A percentile compares a stretch with the other conserved stretches of the same genome.
phyloP scores from a whole-genome alignment of 208 protist genomes.

The Leishmania turanica region DNA sequence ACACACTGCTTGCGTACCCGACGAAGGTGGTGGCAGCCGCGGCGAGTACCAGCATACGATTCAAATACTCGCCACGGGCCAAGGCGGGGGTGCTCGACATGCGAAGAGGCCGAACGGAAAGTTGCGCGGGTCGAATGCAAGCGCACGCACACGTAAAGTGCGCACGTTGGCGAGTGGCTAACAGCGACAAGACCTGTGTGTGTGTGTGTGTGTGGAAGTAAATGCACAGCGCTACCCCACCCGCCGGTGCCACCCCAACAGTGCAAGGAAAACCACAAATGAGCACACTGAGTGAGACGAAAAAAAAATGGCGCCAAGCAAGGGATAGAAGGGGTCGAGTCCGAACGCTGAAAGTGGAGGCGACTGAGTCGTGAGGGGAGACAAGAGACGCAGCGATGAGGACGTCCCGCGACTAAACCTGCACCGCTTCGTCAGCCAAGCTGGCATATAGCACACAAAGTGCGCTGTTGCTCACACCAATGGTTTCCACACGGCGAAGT shows the following conservation, averaged over 20 bases:
- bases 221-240: background rate
- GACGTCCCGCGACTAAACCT: background rate
- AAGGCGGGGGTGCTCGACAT: slow-evolving; percentile 12
- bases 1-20: slow-evolving; percentile 38
- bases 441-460: background rate
- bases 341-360: background rate
- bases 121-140: background rate
- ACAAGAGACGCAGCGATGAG: background rate
- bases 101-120: background rate
- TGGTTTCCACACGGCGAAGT: background rate
- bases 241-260: background rate
- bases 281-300: background rate
- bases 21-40: slow-evolving; percentile 24
- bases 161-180: background rate
- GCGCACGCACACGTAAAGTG: background rate
- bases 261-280: background rate
- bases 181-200: background rate
- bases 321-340: background rate
- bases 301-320: background rate
- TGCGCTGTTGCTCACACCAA: background rate
- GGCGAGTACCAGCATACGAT: slow-evolving; percentile 15
- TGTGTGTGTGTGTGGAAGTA: background rate
- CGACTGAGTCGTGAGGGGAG: background rate
- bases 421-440: background rate
- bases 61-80: slow-evolving; percentile 21